These are phyloP conservation scores for Starmerella riodocensis DNA, from an alignment of 805 yeast genomes.

Conservation along the genomic window DNA sequence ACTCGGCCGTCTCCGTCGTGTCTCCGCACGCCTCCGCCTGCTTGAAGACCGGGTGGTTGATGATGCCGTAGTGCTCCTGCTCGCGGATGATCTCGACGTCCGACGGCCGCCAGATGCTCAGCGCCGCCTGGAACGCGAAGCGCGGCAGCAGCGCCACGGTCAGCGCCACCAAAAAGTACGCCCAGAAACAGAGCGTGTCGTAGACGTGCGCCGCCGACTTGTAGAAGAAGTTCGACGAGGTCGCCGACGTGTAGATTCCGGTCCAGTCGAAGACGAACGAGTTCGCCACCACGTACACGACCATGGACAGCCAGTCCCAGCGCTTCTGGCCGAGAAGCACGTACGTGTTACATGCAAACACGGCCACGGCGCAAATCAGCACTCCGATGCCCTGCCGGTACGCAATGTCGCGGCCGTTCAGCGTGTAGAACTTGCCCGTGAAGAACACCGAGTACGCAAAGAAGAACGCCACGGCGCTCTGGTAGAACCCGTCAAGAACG, in stretches of 20 bases:
- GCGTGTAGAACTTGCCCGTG: constrained; percentile 32
- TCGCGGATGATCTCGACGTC: constrained; percentile 56
- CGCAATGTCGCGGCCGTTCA: constrained; percentile 42
- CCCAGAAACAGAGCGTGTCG: constrained; percentile 56
- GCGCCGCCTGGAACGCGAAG: constrained; percentile 38
- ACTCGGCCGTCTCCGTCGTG: neutral
- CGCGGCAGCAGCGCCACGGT: constrained; percentile 49
- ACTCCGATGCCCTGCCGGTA: constrained; percentile 65
- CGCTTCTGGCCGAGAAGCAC: constrained; percentile 54
- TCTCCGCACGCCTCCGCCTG: neutral
- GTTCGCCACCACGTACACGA: constrained; percentile 42
- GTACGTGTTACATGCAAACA: constrained; percentile 51
- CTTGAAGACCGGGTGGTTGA: neutral
- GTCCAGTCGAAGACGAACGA: constrained; percentile 59
- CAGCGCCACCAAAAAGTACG: constrained; percentile 42
- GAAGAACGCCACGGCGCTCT: constrained; percentile 54
- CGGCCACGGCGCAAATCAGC: constrained; percentile 45
- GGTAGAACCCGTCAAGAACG: constrained; percentile 58
- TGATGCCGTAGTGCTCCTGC: constrained; percentile 3
- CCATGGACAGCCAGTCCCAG: constrained; percentile 62
- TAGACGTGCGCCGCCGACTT: constrained; percentile 49
- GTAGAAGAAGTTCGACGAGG: constrained; percentile 45
- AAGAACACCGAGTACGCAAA: constrained; percentile 49
- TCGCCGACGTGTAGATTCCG: constrained; percentile 56
- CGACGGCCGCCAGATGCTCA: constrained; percentile 42